phyloP scores from a whole-genome alignment of 495 filamentous ascomycete genomes.

The Parathielavia hyrcaniae region DNA sequence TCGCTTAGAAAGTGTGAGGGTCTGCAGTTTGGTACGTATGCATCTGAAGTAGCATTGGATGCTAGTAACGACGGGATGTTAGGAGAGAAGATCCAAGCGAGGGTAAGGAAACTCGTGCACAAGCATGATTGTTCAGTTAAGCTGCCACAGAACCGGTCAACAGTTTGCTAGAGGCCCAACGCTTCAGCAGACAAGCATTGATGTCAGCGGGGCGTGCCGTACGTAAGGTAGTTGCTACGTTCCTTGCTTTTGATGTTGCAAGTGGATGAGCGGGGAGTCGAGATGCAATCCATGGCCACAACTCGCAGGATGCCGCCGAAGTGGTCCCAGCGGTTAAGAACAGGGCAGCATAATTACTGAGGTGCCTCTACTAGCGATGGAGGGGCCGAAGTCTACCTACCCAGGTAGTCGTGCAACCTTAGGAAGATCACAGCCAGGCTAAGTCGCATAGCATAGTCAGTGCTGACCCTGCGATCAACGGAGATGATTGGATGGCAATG shows the following conservation, averaged over 20 bases:
- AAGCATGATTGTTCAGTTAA: too few relatives aligned
- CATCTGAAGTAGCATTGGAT: too few relatives aligned
- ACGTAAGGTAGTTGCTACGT: too few relatives aligned
- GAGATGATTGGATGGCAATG: neutral
- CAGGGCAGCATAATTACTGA: conserved; percentile 14
- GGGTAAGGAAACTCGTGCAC: neutral
- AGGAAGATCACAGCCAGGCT: conserved; percentile 1
- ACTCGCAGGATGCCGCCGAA: neutral
- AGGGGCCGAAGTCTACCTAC: neutral
- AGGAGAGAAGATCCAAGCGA: neutral
- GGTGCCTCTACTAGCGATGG: neutral
- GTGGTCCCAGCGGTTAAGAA: conserved; percentile 12
- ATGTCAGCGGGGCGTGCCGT: conserved; percentile 1
- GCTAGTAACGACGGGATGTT: too few relatives aligned
- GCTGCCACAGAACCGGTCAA: neutral
- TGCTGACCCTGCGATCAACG: conserved; percentile 4
- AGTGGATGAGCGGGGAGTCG: neutral
- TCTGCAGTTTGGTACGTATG: neutral
- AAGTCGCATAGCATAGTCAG: conserved; percentile 3
- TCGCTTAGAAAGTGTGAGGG: too few relatives aligned
- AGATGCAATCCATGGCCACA: neutral
- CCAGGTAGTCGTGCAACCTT: conserved; percentile 29
- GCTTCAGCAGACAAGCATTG: conserved; percentile 1
- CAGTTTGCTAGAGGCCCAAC: neutral
- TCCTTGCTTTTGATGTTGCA: too few relatives aligned